Conservation (phyloP, 768 basidiomycete species). For the Termitomyces sp. region DNA sequence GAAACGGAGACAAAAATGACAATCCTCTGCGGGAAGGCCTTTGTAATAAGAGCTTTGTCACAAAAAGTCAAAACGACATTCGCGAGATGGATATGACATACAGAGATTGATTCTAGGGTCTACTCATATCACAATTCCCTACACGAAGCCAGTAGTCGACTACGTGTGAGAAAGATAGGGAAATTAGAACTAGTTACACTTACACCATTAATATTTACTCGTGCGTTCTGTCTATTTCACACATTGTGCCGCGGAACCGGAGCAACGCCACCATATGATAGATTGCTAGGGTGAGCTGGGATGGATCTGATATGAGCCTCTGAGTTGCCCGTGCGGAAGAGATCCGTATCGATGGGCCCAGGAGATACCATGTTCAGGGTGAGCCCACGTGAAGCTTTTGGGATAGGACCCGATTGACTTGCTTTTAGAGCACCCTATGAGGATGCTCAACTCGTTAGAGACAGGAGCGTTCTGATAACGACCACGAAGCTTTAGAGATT, state of each 20-base stretch:
- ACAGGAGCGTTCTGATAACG: not conserved
- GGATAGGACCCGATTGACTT: slow-evolving; percentile 52
- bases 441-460: not conserved
- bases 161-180: not conserved
- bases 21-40: too few relatives aligned
- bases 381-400: slow-evolving; percentile 52
- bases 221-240: slow-evolving; percentile 57
- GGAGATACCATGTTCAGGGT: slow-evolving; percentile 58
- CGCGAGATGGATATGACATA: not conserved
- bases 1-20: not conserved
- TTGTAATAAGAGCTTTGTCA: not conserved
- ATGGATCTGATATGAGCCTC: slow-evolving; percentile 42
- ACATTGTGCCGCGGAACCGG: slow-evolving; percentile 48
- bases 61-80: not conserved
- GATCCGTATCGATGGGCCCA: slow-evolving; percentile 51
- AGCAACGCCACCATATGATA: slow-evolving; percentile 49
- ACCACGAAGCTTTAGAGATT: slow-evolving; percentile 39
- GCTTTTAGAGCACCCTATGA: slow-evolving; percentile 46
- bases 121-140: not conserved
- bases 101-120: not conserved
- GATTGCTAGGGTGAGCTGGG: slow-evolving; percentile 43
- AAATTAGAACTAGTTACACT: slow-evolving; percentile 25
- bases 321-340: slow-evolving; percentile 55
- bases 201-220: slow-evolving; percentile 57
- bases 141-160: not conserved